Conservation (phyloP, 805 yeast species). For the Schizosaccharomyces japonicus region DNA sequence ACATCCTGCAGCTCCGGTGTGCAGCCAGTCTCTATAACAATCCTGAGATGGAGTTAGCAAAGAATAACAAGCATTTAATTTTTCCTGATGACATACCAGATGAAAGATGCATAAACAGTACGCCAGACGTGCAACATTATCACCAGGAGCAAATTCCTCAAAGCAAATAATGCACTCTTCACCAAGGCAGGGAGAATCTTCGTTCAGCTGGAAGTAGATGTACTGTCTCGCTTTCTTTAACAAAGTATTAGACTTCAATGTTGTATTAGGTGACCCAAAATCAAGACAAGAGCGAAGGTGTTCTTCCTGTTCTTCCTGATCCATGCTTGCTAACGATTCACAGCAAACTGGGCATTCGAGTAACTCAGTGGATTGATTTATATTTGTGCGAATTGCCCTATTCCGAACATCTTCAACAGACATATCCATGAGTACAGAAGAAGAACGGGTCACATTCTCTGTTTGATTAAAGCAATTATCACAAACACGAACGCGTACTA, state of each 20-base stretch:
- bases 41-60: too few relatives aligned
- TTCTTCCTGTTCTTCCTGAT: neutral
- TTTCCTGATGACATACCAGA: too few relatives aligned
- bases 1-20: slow-evolving; percentile 66
- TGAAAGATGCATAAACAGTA: slow-evolving; percentile 77
- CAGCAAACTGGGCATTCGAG: slow-evolving; percentile 3
- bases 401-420: too few relatives aligned
- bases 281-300: slow-evolving; percentile 5
- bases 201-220: slow-evolving; percentile 10
- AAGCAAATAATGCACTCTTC: slow-evolving; percentile 85
- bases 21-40: slow-evolving; percentile 82
- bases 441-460: neutral
- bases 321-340: neutral
- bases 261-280: slow-evolving; percentile 6
- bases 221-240: slow-evolving; percentile 7
- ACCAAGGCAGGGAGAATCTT: slow-evolving; percentile 15
- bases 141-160: slow-evolving; percentile 68
- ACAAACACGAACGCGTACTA: neutral
- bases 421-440: too few relatives aligned
- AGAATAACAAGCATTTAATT: too few relatives aligned
- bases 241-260: neutral
- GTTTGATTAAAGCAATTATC: neutral
- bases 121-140: slow-evolving; percentile 73
- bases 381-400: too few relatives aligned
- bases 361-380: too few relatives aligned